These are phyloP conservation scores for Beauveria rudraprayagi DNA, from an alignment of 2,329 filamentous ascomycete genomes.

Conservation along the genomic window DNA sequence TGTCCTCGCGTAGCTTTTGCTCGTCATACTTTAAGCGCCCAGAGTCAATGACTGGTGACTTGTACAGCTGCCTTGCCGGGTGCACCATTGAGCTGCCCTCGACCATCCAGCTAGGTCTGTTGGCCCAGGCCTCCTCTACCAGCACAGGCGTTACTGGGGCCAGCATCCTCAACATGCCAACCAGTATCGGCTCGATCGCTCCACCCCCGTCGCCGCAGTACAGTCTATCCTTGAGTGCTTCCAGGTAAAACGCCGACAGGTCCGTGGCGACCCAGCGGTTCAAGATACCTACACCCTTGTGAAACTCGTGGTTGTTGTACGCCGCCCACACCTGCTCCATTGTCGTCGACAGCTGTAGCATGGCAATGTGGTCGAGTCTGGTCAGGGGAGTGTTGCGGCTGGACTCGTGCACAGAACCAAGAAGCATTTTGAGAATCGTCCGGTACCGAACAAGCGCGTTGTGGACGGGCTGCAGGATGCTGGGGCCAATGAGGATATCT, in stretches of 20 bases:
- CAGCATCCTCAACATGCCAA: slow-evolving; percentile 68
- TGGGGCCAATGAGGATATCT: slow-evolving; percentile 75
- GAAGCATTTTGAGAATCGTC: slow-evolving; percentile 81
- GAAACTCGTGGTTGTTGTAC: slow-evolving; percentile 70
- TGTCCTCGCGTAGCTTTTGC: slow-evolving; percentile 31
- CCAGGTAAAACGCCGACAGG: slow-evolving; percentile 88
- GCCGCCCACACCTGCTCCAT: slow-evolving; percentile 56
- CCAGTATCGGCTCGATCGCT: slow-evolving; percentile 57
- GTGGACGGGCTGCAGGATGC: slow-evolving; percentile 69
- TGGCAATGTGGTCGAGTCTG: slow-evolving; percentile 63
- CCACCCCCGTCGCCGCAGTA: slow-evolving; percentile 73
- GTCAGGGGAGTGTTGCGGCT: slow-evolving; percentile 44
- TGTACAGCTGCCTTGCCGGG: slow-evolving; percentile 42
- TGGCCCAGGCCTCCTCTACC: slow-evolving; percentile 81
- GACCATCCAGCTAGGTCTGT: slow-evolving; percentile 59
- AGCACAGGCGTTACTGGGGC: slow-evolving; percentile 74
- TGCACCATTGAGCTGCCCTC: slow-evolving; percentile 30
- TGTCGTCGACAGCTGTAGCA: slow-evolving; percentile 63
- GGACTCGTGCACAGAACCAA: slow-evolving; percentile 62
- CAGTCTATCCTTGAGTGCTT: slow-evolving; percentile 81
- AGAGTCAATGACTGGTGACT: slow-evolving; percentile 33
- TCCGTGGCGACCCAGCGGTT: slow-evolving; percentile 78
- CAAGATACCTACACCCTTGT: slow-evolving; percentile 63
- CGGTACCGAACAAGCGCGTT: slow-evolving; percentile 77
- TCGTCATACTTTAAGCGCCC: slow-evolving; percentile 31